Base-by-base conservation (phyloP, 2,329 filamentous ascomycete genomes). In the Myriosclerotinia scirpicola region DNA sequence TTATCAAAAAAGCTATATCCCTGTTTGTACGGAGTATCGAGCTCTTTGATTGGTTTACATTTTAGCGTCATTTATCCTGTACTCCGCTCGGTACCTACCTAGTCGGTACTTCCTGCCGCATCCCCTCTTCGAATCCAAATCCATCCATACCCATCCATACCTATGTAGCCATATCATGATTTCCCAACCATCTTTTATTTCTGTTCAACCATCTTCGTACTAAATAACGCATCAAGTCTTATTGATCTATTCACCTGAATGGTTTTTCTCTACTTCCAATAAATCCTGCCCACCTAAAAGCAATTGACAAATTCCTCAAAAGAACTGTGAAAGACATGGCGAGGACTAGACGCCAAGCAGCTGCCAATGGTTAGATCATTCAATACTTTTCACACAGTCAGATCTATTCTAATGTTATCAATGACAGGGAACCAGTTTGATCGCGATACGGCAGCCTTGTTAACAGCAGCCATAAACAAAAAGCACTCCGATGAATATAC, bases 1-100 rank as follows among this genome's bases (percentile, higher is more conserved):
- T 20, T 60, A 60, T 60, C 56, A 50, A 17, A 50, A 5, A 30
- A 60, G 56, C 56, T 60, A 22, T 38, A 60, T 50, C 56, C 56
- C 42, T 48, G 56, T 20, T 11, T 38, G 1, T 38, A 26, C 2
- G 26, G 26, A 26, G 26, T 26, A 15, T 2, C 3, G 14, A 60
- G 44, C 14, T 50, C 30, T 38, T 48, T 60, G 30, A 60, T 60
- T 60, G 56, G 56, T 17, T 22, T 1, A 36, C 48, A 17, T 15
- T 2, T 20, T 48, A 8, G 30, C 26, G n/a, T 34, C 14, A 36
- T 36, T 59, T 36, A 8, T 36, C 36, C 42, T 14, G 42, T 14
- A 50, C 20, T 48, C 7, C 3, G 8, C 14, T 48, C 6, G 20
- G 20, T 48, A 9, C 7, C 6, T 48, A 44, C 6, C 42, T 34